These are phyloP conservation scores for Nitzschia inconspicua DNA, from an alignment of 108 stramenopile genomes.

Conservation along the genomic window DNA sequence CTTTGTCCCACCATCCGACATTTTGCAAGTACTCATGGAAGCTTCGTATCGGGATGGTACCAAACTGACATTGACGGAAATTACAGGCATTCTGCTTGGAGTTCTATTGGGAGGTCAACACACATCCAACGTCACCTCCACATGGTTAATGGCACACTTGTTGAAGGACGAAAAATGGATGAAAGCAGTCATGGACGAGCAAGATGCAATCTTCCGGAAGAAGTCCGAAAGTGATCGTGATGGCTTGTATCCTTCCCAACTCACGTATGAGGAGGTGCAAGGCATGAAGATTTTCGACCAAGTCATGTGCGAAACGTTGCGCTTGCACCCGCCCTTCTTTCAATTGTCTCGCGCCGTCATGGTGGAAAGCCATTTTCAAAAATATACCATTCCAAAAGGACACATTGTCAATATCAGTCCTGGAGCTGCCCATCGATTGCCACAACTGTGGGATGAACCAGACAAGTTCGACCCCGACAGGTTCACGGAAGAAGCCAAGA, in stretches of 20 bases:
- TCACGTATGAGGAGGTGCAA: constrained; percentile 26
- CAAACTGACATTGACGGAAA: constrained; percentile 45
- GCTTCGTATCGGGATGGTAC: constrained; percentile 65
- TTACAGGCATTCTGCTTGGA: constrained; percentile 68
- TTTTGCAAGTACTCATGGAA: constrained; percentile 71
- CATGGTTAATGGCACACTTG: constrained; percentile 52
- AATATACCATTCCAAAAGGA: constrained; percentile 29
- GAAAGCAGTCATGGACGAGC: constrained; percentile 45
- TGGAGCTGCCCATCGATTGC: constrained; percentile 49
- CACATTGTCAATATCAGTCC: constrained; percentile 57
- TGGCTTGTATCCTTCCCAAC: constrained; percentile 1
- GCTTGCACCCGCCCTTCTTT: constrained; percentile 76
- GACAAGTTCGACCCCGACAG: constrained; percentile 65
- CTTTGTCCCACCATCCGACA: constrained; percentile 34
- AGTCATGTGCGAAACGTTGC: constrained; percentile 63
- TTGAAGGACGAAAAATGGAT: constrained; percentile 35
- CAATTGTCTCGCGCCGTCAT: constrained; percentile 62
- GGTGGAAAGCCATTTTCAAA: constrained; percentile 27
- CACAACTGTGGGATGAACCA: constrained; percentile 30
- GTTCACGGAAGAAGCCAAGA: constrained; percentile 45
- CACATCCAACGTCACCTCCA: constrained; percentile 67
- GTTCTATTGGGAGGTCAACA: constrained; percentile 81
- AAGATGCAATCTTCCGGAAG: constrained; percentile 14
- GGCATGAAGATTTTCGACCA: constrained; percentile 36
- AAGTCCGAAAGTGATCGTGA: constrained; percentile 4